phyloP scores from a whole-genome alignment of 1,139 yeast species.

The Pichia sp. region DNA sequence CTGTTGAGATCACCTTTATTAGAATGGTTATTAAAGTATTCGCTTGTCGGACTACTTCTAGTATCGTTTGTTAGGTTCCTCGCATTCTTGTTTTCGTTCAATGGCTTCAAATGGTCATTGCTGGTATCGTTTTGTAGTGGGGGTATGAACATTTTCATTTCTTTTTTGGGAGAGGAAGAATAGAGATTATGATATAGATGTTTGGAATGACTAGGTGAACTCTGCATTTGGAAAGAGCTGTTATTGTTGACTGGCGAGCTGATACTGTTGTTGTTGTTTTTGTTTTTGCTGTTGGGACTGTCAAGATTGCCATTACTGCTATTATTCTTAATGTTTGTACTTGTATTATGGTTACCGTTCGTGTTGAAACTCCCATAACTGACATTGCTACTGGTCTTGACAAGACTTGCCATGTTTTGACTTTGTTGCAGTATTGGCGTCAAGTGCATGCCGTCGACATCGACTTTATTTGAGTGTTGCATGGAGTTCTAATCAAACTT shows the following conservation, averaged over 20 bases:
- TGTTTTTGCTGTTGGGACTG: neutral
- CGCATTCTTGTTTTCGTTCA: neutral
- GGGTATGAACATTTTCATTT: neutral
- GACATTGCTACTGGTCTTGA: neutral
- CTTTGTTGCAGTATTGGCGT: neutral
- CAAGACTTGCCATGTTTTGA: constrained; percentile 1
- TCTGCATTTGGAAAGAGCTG: neutral
- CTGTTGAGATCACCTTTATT: neutral
- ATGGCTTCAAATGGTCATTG: neutral
- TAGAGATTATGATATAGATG: constrained; percentile 16
- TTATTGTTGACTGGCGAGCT: neutral
- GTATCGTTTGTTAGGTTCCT: neutral
- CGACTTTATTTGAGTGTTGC: neutral
- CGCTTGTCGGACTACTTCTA: neutral
- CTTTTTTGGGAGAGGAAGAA: constrained; percentile 13
- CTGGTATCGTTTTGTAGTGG: neutral
- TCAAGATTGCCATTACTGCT: neutral
- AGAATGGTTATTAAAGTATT: neutral
- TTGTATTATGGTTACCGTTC: neutral
- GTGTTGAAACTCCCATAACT: neutral
- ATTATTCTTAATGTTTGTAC: neutral
- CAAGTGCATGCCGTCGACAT: neutral
- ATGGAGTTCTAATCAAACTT: neutral
- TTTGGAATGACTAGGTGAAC: constrained; percentile 6
- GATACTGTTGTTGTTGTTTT: neutral